Percentiles rank a stretch among this genome's conserved stretches.
phyloP scores from a whole-genome alignment of 257 asterid species.

The Nicotiana noctiflora region DNA sequence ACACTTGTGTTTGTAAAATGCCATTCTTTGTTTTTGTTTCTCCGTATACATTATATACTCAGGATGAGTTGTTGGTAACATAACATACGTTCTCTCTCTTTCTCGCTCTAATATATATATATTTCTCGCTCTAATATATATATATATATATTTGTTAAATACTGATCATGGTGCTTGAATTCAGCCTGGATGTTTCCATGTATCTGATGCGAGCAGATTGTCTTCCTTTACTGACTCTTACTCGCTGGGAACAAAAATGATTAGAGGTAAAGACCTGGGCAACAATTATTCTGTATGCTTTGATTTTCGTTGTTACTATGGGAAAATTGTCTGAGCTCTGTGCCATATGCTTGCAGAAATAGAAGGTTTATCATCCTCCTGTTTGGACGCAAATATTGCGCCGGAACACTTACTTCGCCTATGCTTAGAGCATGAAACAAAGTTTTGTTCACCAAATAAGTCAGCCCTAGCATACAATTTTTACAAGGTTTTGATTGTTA shows the following conservation, averaged over 20 bases:
- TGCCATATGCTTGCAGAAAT: constrained; percentile 30
- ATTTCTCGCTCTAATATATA: background rate
- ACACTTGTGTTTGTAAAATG: background rate
- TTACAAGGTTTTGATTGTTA: constrained; percentile 46
- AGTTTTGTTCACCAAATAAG: constrained; percentile 31
- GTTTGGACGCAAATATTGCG: constrained; percentile 64
- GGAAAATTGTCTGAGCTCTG: background rate
- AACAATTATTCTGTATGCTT: background rate
- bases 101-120: background rate
- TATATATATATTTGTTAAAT: background rate
- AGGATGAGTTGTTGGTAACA: background rate
- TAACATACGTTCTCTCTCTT: constrained; percentile 5
- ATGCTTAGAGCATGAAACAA: constrained; percentile 72
- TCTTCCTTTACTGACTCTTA: constrained; percentile 63
- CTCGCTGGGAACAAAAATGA: constrained; percentile 51
- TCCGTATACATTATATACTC: background rate
- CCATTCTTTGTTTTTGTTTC: background rate
- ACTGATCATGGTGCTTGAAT: background rate
- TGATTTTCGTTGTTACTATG: background rate
- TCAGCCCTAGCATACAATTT: constrained; percentile 53
- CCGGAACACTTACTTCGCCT: constrained; percentile 84
- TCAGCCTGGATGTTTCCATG: constrained; percentile 57
- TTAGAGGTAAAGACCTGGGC: constrained; percentile 29
- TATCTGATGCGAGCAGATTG: constrained; percentile 52
- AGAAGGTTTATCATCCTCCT: constrained; percentile 52